Percentiles rank a stretch among this genome's conserved stretches.
phyloP scores from a whole-genome alignment of 2,329 filamentous ascomycete species.

The Aureobasidium lini region DNA sequence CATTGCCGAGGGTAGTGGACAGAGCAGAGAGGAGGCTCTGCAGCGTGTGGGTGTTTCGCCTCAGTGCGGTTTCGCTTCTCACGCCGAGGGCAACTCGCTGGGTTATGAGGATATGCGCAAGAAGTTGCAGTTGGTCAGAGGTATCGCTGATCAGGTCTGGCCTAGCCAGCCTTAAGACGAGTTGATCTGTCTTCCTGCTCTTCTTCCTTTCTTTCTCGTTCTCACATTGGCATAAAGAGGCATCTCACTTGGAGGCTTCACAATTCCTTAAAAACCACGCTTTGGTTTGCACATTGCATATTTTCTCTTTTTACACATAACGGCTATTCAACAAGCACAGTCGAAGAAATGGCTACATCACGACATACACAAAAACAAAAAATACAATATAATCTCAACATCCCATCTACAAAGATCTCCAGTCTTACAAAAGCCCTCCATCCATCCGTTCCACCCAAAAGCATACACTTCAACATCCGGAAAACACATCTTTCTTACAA shows the following conservation, averaged over 20 bases:
- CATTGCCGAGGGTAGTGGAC: constrained; percentile 57
- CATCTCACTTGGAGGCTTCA: no score
- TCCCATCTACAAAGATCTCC: no score
- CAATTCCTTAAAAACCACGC: neutral
- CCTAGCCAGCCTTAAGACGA: constrained; percentile 34
- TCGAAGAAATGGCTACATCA: neutral
- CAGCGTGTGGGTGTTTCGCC: constrained; percentile 59
- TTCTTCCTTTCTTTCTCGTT: neutral
- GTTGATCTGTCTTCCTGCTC: neutral
- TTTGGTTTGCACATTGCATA: neutral
- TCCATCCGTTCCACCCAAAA: no score
- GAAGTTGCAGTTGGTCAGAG: constrained; percentile 60
- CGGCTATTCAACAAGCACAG: constrained; percentile 7
- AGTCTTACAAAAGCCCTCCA: no score
- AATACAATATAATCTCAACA: neutral
- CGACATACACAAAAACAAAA: neutral
- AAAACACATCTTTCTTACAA: neutral
- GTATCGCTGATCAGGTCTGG: constrained; percentile 66
- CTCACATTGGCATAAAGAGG: neutral
- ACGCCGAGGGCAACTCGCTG: constrained; percentile 62
- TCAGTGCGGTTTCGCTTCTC: constrained; percentile 66
- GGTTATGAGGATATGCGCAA: constrained; percentile 60
- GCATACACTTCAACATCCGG: neutral
- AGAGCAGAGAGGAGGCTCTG: constrained; percentile 57
- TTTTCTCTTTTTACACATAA: neutral